Conservation (phyloP, 1,284 basidiomycete species). For the Rhodotorula mucilaginosa region DNA sequence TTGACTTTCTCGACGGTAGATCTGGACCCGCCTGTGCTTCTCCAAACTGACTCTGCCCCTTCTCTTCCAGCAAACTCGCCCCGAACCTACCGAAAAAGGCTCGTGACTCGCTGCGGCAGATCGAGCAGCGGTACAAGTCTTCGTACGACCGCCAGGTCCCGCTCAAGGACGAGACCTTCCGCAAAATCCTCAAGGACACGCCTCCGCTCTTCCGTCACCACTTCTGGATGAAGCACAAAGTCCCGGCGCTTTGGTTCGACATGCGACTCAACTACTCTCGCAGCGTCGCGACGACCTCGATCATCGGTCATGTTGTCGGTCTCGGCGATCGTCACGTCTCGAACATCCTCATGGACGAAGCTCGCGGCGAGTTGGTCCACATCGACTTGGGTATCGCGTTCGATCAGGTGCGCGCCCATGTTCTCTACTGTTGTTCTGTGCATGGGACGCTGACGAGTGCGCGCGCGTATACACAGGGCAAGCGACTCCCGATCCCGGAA, state of each 20-base stretch:
- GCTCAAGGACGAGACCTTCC: constrained; percentile 52
- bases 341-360: constrained; percentile 86
- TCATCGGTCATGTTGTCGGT: constrained; percentile 89
- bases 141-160: constrained; percentile 48
- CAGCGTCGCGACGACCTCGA: constrained; percentile 88
- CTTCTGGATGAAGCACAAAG: constrained; percentile 84
- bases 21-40: too few species aligned
- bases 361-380: constrained; percentile 81
- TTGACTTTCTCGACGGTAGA: too few species aligned
- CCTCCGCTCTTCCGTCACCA: constrained; percentile 89
- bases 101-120: neutral
- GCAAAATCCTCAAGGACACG: constrained; percentile 59
- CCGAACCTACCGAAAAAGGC: constrained; percentile 1
- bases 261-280: constrained; percentile 87
- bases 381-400: constrained; percentile 97
- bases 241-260: constrained; percentile 87
- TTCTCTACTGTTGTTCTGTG: neutral
- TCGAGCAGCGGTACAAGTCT: constrained; percentile 28
- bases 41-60: too few species aligned
- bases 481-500: constrained; percentile 76
- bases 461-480: constrained; percentile 77
- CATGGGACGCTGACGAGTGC: neutral
- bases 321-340: constrained; percentile 89
- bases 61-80: constrained; percentile 10
- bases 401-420: constrained; percentile 66